Evolutionary conservation across 257 asterid species (phyloP).

Genomic region (Solanum chmielewskii): DNA sequence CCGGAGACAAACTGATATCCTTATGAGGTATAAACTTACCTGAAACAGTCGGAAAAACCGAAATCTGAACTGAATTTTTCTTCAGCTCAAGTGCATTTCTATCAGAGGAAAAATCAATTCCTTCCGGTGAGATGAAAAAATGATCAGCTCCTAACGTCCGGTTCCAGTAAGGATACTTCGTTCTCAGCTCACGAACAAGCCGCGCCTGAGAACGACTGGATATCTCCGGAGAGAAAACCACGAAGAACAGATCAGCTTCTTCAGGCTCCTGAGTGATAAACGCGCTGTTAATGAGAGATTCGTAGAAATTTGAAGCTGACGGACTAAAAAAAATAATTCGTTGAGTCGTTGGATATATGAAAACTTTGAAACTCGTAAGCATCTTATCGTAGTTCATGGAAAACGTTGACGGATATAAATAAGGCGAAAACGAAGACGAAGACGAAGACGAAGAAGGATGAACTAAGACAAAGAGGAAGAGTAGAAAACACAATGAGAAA

Average conservation of each 20-base stretch:
- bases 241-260: conserved; percentile 68
- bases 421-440: conserved; percentile 19
- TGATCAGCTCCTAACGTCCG: conserved; percentile 95
- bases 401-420: conserved; percentile 52
- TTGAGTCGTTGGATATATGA: conserved; percentile 40
- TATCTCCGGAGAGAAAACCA: conserved; percentile 56
- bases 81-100: conserved; percentile 73
- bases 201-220: conserved; percentile 62
- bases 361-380: conserved; percentile 51
- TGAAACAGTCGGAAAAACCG: conserved; percentile 61
- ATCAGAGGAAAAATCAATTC: conserved; percentile 64
- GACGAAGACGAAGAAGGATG: not conserved
- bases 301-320: conserved; percentile 50
- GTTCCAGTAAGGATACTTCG: conserved; percentile 58
- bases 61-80: conserved; percentile 71
- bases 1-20: conserved; percentile 61
- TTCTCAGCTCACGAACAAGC: conserved; percentile 42
- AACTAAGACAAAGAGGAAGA: not conserved
- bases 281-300: conserved; percentile 38
- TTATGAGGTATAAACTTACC: conserved; percentile 74
- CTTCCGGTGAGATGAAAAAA: conserved; percentile 51
- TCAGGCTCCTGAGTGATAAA: conserved; percentile 49
- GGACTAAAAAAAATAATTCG: conserved; percentile 23
- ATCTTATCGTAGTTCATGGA: conserved; percentile 47
- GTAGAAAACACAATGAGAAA: conserved; percentile 3